Evolutionary conservation across 768 basidiomycete genomes (phyloP).

Genomic region (Suillus plorans): DNA sequence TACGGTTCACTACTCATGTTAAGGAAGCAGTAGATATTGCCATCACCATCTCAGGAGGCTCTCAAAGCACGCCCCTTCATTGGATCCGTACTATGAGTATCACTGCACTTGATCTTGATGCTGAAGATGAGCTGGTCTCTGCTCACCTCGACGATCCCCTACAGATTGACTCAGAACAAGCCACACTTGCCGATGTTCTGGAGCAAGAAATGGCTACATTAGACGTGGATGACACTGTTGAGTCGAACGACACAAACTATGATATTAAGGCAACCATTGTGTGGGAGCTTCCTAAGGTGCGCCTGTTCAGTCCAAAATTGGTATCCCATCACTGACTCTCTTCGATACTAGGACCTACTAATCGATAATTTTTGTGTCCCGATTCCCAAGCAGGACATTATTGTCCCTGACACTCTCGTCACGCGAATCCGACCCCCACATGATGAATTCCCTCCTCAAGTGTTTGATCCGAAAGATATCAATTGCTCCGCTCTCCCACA

Average conservation of each 20-base stretch:
- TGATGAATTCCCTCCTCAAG: constrained; percentile 1
- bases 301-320: neutral
- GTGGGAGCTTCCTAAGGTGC: neutral
- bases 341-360: neutral
- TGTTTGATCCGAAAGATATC: constrained; percentile 12
- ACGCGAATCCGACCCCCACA: neutral
- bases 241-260: neutral
- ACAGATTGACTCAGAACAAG: neutral
- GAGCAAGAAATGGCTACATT: neutral
- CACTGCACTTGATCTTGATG: neutral
- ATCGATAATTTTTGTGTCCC: neutral
- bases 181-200: neutral
- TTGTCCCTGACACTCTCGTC: neutral
- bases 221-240: neutral
- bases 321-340: neutral
- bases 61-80: neutral
- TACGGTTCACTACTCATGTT: constrained; percentile 12
- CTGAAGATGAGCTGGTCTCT: neutral
- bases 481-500: constrained; percentile 4
- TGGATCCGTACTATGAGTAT: neutral
- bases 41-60: neutral
- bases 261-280: neutral
- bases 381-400: neutral
- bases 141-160: neutral
- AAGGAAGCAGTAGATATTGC: constrained; percentile 3